Base-by-base conservation (phyloP, 768 basidiomycete species). In the Agrocybe praecox region DNA sequence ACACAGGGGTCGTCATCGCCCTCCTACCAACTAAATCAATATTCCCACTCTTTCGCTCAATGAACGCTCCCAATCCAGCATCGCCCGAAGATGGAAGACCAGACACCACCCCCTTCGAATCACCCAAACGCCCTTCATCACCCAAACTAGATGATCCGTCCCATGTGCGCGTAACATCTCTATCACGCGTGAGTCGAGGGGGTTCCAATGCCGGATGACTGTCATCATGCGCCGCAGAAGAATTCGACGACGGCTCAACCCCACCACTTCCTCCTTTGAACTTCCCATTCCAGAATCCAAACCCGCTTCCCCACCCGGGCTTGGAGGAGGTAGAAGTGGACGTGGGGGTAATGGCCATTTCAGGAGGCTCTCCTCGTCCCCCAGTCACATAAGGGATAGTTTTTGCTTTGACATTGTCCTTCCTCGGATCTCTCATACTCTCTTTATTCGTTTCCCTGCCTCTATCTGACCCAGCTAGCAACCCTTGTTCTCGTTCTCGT, bases 1-100 rank as follows among this genome's bases (percentile, higher is more conserved):
- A 67, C 10, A 93, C 80, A 0, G 74, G 70, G 0, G 66, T 65
- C 0, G 90, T 91, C 1, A 69, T 71, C 36, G 81, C 82, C 56
- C 77, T 80, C 53, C 90, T 72, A 9, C 88, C 90, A 0, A 72
- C 63, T 43, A 88, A 73, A 53, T 75, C 76, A 33, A 88, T 72
- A 34, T 74, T 74, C 21, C 77, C 80, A 45, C 65, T 70, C 65
- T 76, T 84, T 68, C 84, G 68, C 69, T 87, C 81, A 11, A 83
- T 76, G 43, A 81, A 68, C 26, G 76, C 75, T 0, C 77, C 76
- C 1, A 84, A 69, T 10, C 75, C 56, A 22, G 55, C 58, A 10
- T 29, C 44, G 36, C 43, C 24, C 17, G 43, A 15, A 18, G 12
- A 29, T 11, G 22, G 22, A 44, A 57, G n/a, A n/a, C 24, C 24